Evolutionary conservation across 257 asterid genomes (phyloP).

Genomic region (Thymus mandschuricus): DNA sequence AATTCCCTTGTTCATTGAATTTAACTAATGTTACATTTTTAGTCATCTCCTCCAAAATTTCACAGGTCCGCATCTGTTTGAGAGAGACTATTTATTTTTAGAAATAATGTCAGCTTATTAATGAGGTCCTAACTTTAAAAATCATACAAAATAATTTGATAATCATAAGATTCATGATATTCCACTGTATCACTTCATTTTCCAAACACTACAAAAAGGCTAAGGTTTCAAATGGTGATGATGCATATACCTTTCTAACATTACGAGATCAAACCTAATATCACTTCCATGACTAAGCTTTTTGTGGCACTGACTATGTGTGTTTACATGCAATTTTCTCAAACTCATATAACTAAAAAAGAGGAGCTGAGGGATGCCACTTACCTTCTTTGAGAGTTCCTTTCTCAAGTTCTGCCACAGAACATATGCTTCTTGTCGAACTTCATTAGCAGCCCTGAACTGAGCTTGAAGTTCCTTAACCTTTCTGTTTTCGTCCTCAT

Average conservation of each 20-base stretch:
- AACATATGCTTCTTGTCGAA: slow-evolving; percentile 82
- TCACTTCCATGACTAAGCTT: slow-evolving; percentile 1
- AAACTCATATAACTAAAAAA: slow-evolving; percentile 21
- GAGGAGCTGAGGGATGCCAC: slow-evolving; percentile 8
- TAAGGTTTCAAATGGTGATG: background rate
- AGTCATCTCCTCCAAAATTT: background rate
- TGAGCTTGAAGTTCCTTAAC: slow-evolving; percentile 70
- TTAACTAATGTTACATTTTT: slow-evolving; percentile 1
- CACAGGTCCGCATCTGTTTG: slow-evolving; percentile 6
- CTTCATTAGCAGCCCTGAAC: slow-evolving; percentile 76
- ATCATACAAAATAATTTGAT: background rate
- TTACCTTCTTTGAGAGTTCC: slow-evolving; percentile 71
- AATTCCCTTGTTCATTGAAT: background rate
- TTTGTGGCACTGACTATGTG: slow-evolving; percentile 14
- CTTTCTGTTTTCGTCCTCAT: slow-evolving; percentile 63
- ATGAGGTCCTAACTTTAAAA: background rate
- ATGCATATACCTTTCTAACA: background rate
- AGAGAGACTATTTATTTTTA: background rate
- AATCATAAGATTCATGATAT: background rate
- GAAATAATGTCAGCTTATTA: background rate
- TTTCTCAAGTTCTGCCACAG: slow-evolving; percentile 64
- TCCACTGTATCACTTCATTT: background rate
- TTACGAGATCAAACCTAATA: background rate
- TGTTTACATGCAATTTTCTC: slow-evolving; percentile 19
- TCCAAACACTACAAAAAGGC: background rate